A percentile compares a stretch with the other conserved stretches of the same genome.
These are phyloP conservation scores for Grammothele lineata DNA, from an alignment of 768 basidiomycete genomes.

Conservation along the genomic window DNA sequence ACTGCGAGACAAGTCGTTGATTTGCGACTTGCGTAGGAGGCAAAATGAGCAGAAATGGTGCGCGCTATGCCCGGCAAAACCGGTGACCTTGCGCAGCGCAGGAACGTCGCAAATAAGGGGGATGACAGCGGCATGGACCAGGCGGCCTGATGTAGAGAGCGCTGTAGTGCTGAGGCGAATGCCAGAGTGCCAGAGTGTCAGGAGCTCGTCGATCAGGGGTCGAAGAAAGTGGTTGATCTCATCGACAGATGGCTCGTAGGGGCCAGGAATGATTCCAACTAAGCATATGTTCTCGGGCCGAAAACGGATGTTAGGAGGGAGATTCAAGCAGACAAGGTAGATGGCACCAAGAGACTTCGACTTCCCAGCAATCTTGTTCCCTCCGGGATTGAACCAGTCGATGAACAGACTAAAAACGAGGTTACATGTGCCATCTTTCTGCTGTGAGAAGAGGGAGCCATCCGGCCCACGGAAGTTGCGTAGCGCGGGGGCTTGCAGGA, in stretches of 20 bases:
- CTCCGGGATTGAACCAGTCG: constrained; percentile 17
- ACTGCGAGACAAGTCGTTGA: neutral
- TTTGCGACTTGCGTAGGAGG: neutral
- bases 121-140: constrained; percentile 26
- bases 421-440: neutral
- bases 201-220: constrained; percentile 35
- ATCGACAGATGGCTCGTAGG: constrained; percentile 28
- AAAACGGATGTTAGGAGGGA: constrained; percentile 20
- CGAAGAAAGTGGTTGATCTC: constrained; percentile 36
- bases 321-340: constrained; percentile 23
- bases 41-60: constrained; percentile 24
- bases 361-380: constrained; percentile 8
- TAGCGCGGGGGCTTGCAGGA: constrained; percentile 7
- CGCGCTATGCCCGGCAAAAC: constrained; percentile 21
- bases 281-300: constrained; percentile 35
- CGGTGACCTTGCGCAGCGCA: constrained; percentile 29
- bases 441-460: neutral
- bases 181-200: constrained; percentile 30
- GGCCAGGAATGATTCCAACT: constrained; percentile 39
- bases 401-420: constrained; percentile 11
- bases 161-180: constrained; percentile 25
- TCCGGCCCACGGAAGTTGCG: constrained; percentile 13
- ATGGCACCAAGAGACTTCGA: constrained; percentile 14
- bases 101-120: constrained; percentile 35
- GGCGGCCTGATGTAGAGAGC: constrained; percentile 20